Percentiles rank a stretch among this genome's conserved stretches.
phyloP scores from a whole-genome alignment of 495 filamentous ascomycete species.

The Aspergillus avenaceus region DNA sequence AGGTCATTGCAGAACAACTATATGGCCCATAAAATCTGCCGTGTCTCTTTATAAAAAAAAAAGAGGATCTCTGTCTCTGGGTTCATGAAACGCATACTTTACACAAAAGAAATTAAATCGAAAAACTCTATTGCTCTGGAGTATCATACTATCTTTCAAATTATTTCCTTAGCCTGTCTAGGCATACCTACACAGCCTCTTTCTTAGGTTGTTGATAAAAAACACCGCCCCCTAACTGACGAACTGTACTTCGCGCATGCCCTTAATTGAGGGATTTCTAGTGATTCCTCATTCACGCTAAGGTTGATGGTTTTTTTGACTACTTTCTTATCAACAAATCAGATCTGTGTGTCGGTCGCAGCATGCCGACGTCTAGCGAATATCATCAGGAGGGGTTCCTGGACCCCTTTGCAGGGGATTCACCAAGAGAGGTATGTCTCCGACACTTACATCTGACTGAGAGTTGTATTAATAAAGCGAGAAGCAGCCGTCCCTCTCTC shows the following conservation, averaged over 20 bases:
- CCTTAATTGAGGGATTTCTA: constrained; percentile 3
- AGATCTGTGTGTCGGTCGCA: constrained; percentile 8
- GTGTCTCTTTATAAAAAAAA: not conserved
- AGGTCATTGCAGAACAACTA: too few species aligned
- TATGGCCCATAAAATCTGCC: too few species aligned
- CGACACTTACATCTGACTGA: not conserved
- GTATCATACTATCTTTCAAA: not conserved
- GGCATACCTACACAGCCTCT: constrained; percentile 5
- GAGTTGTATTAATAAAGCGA: not conserved
- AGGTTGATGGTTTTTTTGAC: not conserved
- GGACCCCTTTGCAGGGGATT: constrained; percentile 11
- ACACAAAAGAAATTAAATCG: not conserved
- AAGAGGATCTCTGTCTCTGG: not conserved
- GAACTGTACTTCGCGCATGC: not conserved
- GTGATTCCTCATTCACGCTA: not conserved
- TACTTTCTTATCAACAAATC: constrained; percentile 1
- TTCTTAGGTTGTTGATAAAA: not conserved
- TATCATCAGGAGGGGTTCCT: constrained; percentile 5
- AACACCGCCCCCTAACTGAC: not conserved
- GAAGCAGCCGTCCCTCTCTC: constrained; percentile 2
- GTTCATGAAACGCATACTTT: not conserved
- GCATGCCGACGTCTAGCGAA: constrained; percentile 12
- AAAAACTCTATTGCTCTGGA: not conserved
- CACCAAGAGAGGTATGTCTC: constrained; percentile 11
- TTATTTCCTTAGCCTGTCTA: not conserved